phyloP scores from a whole-genome alignment of 23 red algal species.

The Chondrus crispus region DNA sequence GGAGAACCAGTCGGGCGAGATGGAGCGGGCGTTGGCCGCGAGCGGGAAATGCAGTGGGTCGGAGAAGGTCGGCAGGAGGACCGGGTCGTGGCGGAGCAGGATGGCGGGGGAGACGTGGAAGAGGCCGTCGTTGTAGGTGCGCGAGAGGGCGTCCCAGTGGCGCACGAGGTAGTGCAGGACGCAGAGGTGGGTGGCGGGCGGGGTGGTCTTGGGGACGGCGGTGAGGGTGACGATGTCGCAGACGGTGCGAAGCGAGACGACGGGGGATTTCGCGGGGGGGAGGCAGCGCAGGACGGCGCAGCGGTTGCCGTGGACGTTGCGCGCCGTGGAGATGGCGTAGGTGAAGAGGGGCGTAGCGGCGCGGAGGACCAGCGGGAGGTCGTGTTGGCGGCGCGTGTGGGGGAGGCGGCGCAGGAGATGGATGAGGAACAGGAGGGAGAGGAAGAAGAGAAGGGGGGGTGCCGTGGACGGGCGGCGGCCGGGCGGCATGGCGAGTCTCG shows the following conservation, averaged over 20 bases:
- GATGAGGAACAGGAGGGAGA: neutral
- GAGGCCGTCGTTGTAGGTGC: neutral
- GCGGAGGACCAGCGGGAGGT: neutral
- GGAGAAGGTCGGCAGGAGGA: neutral
- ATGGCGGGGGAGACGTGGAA: neutral
- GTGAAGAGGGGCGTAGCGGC: neutral
- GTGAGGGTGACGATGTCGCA: neutral
- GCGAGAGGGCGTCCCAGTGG: neutral
- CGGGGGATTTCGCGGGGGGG: neutral
- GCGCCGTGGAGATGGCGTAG: neutral
- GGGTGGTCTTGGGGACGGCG: neutral
- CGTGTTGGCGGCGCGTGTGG: neutral
- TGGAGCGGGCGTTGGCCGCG: neutral
- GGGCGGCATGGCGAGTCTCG: no score
- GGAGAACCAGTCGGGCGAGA: neutral
- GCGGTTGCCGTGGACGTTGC: neutral
- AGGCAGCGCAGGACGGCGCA: neutral
- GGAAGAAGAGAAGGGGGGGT: neutral
- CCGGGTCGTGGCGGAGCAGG: neutral
- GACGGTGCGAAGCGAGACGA: no score
- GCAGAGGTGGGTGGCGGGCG: neutral
- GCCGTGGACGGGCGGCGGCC: no score
- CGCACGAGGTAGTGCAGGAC: neutral
- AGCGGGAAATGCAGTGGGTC: neutral
- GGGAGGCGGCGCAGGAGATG: neutral